These are phyloP conservation scores for Cryphonectria naterciae DNA, from an alignment of 2,329 filamentous ascomycete species.

Conservation along the genomic window DNA sequence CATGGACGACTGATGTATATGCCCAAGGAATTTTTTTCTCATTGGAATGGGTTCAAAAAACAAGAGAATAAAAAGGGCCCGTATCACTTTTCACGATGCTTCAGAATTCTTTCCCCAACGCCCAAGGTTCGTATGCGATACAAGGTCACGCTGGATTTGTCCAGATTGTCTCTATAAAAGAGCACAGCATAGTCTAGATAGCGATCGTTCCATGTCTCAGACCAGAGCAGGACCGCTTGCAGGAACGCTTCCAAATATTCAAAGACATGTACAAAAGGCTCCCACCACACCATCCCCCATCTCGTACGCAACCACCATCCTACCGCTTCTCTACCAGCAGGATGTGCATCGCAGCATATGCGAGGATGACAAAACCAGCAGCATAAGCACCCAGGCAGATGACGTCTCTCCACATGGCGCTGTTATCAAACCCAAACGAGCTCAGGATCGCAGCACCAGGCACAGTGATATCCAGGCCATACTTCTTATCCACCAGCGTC, in stretches of 20 bases:
- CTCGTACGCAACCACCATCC: slow-evolving; percentile 17
- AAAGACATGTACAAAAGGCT: slow-evolving; percentile 14
- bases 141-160: slow-evolving; percentile 2
- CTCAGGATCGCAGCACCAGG: slow-evolving; percentile 92
- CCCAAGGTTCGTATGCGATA: slow-evolving; percentile 31
- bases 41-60: slow-evolving; percentile 28
- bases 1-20: slow-evolving; percentile 12
- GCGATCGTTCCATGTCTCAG: slow-evolving; percentile 14
- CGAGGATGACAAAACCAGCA: slow-evolving; percentile 80
- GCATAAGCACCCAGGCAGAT: slow-evolving; percentile 82
- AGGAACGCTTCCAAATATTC: slow-evolving; percentile 11
- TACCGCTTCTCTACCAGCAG: slow-evolving; percentile 87
- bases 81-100: slow-evolving; percentile 29
- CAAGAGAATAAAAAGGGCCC: slow-evolving; percentile 19
- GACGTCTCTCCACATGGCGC: slow-evolving; percentile 83
- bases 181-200: slow-evolving; percentile 18
- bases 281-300: neutral
- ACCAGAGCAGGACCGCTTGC: slow-evolving; percentile 7
- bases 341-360: slow-evolving; percentile 91
- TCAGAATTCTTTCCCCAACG: slow-evolving; percentile 29
- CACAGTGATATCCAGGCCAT: slow-evolving; percentile 93
- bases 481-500: slow-evolving; percentile 90
- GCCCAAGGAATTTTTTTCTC: neutral
- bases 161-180: slow-evolving; percentile 14
- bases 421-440: slow-evolving; percentile 91